Percentiles rank a stretch among this genome's conserved stretches.
These are phyloP conservation scores for Citrus medica DNA, from an alignment of 345 rosid species.

Conservation along the genomic window DNA sequence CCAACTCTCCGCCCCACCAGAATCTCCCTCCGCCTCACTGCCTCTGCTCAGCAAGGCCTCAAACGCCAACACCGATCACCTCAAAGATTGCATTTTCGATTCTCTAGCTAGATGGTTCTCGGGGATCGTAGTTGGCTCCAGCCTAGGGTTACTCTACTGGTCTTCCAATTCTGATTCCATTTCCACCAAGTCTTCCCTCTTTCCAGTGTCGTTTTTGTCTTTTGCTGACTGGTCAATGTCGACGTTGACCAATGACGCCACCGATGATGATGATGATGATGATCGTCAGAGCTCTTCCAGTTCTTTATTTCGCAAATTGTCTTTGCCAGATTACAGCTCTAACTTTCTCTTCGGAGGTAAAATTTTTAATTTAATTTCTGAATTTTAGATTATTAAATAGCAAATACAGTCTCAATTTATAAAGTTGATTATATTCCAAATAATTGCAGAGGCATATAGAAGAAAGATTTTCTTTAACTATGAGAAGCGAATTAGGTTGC, in stretches of 20 bases:
- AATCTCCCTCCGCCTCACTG: constrained; percentile 28
- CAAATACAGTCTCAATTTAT: background rate
- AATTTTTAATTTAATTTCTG: background rate
- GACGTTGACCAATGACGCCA: constrained; percentile 19
- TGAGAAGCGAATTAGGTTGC: constrained; percentile 90
- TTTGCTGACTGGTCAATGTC: constrained; percentile 47
- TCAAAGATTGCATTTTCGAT: background rate
- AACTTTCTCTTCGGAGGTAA: constrained; percentile 63
- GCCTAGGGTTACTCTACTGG: constrained; percentile 58
- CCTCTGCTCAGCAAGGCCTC: constrained; percentile 19
- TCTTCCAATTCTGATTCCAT: constrained; percentile 28
- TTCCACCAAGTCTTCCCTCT: constrained; percentile 27
- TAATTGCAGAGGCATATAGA: constrained; percentile 63
- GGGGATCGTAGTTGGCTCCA: constrained; percentile 49
- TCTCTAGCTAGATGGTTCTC: constrained; percentile 50
- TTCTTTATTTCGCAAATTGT: constrained; percentile 44
- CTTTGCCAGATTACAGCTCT: constrained; percentile 61
- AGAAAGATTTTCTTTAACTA: constrained; percentile 89
- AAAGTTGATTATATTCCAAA: background rate
- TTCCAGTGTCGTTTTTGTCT: constrained; percentile 29
- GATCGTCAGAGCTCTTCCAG: constrained; percentile 12
- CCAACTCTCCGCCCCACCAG: constrained; percentile 28
- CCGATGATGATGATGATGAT: constrained; percentile 12
- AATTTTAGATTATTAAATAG: background rate
- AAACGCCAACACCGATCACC: constrained; percentile 12